phyloP scores from a whole-genome alignment of 768 basidiomycete species.

The Glaciozyma antarctica region DNA sequence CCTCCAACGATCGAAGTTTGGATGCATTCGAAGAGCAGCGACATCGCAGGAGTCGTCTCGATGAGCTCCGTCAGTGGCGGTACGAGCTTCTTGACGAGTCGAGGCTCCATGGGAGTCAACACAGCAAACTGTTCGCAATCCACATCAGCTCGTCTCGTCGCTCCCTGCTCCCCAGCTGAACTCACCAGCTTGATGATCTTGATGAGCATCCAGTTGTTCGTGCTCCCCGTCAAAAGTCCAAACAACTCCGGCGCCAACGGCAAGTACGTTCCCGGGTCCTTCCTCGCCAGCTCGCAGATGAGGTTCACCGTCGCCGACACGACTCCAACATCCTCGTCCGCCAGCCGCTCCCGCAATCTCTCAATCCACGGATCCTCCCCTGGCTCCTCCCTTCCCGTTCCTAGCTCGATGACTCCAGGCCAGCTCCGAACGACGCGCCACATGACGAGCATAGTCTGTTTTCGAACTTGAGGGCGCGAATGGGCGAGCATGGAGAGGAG shows the following conservation, averaged over 20 bases:
- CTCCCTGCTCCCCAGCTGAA: neutral
- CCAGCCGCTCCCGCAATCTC: constrained; percentile 35
- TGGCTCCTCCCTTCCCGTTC: constrained; percentile 55
- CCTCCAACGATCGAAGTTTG: constrained; percentile 95
- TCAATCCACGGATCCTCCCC: constrained; percentile 33
- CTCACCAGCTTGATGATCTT: constrained; percentile 91
- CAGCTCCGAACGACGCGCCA: constrained; percentile 72
- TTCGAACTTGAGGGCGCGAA: constrained; percentile 76
- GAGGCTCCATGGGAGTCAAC: constrained; percentile 80
- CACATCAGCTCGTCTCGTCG: neutral
- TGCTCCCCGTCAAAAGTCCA: constrained; percentile 80
- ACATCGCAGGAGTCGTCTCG: constrained; percentile 88
- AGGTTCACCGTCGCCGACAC: constrained; percentile 91
- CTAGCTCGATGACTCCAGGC: constrained; percentile 62
- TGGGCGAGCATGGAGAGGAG: constrained; percentile 79
- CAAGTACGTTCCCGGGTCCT: constrained; percentile 69
- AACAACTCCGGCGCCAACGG: constrained; percentile 85
- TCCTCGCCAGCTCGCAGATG: constrained; percentile 78
- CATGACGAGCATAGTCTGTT: constrained; percentile 74
- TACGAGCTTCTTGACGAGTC: constrained; percentile 86
- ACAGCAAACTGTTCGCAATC: constrained; percentile 65
- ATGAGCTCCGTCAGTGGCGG: constrained; percentile 92
- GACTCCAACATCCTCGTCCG: constrained; percentile 49
- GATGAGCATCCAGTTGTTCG: constrained; percentile 99
- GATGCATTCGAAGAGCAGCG: constrained; percentile 93